phyloP scores from a whole-genome alignment of 306 rosid genomes.

The Hippophae tibetana region DNA sequence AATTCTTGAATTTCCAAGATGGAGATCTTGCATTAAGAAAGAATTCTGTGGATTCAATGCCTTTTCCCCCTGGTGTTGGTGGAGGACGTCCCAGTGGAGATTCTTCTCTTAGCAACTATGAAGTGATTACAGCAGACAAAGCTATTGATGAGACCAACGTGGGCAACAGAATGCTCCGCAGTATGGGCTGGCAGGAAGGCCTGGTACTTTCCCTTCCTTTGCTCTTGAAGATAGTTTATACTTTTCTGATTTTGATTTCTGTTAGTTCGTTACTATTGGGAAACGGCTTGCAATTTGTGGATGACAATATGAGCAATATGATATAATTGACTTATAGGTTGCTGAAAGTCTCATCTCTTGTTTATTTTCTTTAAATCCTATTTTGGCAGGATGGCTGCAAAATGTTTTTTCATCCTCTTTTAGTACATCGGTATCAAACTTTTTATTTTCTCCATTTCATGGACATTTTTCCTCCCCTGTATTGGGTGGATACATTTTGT shows the following conservation, averaged over 20 bases:
- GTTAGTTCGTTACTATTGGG: too few relatives aligned
- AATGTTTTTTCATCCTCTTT: too few relatives aligned
- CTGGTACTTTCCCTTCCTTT: constrained; percentile 59
- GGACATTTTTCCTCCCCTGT: too few relatives aligned
- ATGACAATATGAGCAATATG: too few relatives aligned
- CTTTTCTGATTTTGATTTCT: neutral
- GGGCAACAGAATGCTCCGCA: constrained; percentile 99
- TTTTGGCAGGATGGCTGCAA: too few relatives aligned
- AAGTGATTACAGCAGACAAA: constrained; percentile 81
- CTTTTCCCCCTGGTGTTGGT: constrained; percentile 99
- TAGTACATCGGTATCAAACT: too few relatives aligned
- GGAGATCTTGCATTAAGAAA: constrained; percentile 68
- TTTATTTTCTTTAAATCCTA: too few relatives aligned
- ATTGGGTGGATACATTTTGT: too few relatives aligned
- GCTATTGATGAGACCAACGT: constrained; percentile 91
- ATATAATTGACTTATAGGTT: too few relatives aligned
- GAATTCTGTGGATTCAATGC: constrained; percentile 79
- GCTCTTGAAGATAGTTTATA: neutral
- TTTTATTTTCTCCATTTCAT: too few relatives aligned
- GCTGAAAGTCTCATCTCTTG: too few relatives aligned
- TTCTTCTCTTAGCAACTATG: constrained; percentile 43
- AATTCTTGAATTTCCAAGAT: constrained; percentile 52
- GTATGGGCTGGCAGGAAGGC: constrained; percentile 99
- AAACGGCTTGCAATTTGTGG: too few relatives aligned
- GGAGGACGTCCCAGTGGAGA: constrained; percentile 81